phyloP scores from a whole-genome alignment of 169 alveolate genomes.

The Babesia caballi region DNA sequence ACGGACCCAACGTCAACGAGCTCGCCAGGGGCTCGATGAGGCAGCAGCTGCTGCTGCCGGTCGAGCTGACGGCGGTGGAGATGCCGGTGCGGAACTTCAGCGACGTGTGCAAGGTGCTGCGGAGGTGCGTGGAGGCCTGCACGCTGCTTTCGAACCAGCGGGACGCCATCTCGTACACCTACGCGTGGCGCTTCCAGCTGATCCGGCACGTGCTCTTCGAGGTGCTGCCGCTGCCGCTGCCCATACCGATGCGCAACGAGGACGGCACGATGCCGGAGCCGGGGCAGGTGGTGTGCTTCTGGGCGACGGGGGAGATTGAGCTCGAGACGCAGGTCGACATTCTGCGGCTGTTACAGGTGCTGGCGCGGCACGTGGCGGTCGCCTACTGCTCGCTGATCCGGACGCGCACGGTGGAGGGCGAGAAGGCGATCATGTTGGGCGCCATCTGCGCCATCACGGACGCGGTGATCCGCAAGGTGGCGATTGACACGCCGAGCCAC shows the following conservation, averaged over 20 bases:
- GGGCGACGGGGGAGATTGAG: slow-evolving; percentile 48
- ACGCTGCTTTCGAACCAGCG: slow-evolving; percentile 59
- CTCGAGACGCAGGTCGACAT: slow-evolving; percentile 53
- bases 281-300: slow-evolving; percentile 25
- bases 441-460: slow-evolving; percentile 70
- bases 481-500: slow-evolving; percentile 65
- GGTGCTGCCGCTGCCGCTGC: slow-evolving; percentile 56
- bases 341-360: slow-evolving; percentile 46
- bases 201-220: slow-evolving; percentile 56
- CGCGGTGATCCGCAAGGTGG: slow-evolving; percentile 53
- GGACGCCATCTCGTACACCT: slow-evolving; percentile 48
- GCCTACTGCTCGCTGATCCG: slow-evolving; percentile 45
- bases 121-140: slow-evolving; percentile 50
- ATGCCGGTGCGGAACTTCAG: slow-evolving; percentile 43
- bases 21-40: slow-evolving; percentile 70
- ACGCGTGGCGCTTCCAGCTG: slow-evolving; percentile 65
- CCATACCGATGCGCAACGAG: slow-evolving; percentile 33
- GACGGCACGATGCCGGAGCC: slow-evolving; percentile 25
- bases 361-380: slow-evolving; percentile 45
- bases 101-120: slow-evolving; percentile 55
- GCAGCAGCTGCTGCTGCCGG: slow-evolving; percentile 55
- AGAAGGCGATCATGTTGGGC: slow-evolving; percentile 63
- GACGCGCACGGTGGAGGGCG: slow-evolving; percentile 53
- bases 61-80: slow-evolving; percentile 51
- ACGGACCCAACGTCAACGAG: slow-evolving; percentile 72